Evolutionary conservation across 768 basidiomycete species (phyloP).

Genomic region (Mycena venus): DNA sequence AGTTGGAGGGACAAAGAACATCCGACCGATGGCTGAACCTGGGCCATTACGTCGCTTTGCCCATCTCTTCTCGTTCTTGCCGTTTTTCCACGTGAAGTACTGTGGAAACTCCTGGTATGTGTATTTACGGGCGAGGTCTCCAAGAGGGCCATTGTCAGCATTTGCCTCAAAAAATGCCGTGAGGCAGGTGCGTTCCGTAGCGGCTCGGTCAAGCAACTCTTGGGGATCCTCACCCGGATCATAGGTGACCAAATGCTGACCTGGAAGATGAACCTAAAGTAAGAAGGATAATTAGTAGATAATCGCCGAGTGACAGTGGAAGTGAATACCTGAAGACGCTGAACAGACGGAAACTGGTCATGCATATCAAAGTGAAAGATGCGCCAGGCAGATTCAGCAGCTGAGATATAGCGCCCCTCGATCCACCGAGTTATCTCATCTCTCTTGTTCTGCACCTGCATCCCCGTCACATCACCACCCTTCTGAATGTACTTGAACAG

Average conservation of each 20-base stretch:
- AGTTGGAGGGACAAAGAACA: conserved; percentile 46
- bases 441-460: neutral
- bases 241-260: neutral
- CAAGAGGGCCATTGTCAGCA: neutral
- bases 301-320: too few species aligned
- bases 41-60: conserved; percentile 7
- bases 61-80: conserved; percentile 15
- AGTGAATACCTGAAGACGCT: too few species aligned
- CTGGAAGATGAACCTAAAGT: neutral
- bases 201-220: neutral
- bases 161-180: neutral
- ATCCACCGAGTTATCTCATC: conserved; percentile 50
- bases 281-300: too few species aligned
- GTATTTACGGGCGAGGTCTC: conserved; percentile 22
- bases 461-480: too few species aligned
- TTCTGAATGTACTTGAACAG: neutral
- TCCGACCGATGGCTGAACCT: conserved; percentile 47
- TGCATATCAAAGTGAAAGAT: conserved; percentile 44
- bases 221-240: neutral
- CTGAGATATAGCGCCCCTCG: too few species aligned
- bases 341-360: conserved; percentile 38
- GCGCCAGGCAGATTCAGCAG: neutral
- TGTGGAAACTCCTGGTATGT: conserved; percentile 52
- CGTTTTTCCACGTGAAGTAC: conserved; percentile 42
- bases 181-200: neutral